A percentile compares a stretch with the other conserved stretches of the same genome.
Conservation (phyloP, 768 basidiomycete genomes). For the Podaxis sp. region DNA sequence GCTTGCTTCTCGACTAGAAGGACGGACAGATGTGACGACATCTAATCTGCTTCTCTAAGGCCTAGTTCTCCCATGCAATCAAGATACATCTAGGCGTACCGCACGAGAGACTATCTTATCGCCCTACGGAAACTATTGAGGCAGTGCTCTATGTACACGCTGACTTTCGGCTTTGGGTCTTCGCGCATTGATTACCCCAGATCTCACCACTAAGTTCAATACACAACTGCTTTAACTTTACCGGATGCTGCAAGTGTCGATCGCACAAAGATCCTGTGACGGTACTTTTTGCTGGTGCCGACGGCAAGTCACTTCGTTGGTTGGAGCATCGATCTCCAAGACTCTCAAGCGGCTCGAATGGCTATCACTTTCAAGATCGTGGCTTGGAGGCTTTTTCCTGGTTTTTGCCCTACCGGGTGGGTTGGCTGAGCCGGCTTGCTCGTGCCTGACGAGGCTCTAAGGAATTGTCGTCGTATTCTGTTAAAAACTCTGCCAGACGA, state of each 20-base stretch:
- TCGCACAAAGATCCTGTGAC: slow-evolving; percentile 2
- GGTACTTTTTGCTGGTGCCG: slow-evolving; percentile 3
- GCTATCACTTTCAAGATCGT: not conserved
- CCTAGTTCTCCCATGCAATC: not conserved
- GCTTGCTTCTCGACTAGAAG: not conserved
- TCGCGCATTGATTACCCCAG: not conserved
- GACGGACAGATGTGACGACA: slow-evolving; percentile 7
- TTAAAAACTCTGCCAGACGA: too few species aligned
- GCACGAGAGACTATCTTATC: slow-evolving; percentile 4
- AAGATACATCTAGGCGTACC: not conserved
- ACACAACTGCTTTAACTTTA: not conserved
- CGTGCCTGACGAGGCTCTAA: too few species aligned
- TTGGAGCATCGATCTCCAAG: not conserved
- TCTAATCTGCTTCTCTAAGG: slow-evolving; percentile 6
- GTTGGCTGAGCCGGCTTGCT: too few species aligned
- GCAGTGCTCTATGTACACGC: not conserved
- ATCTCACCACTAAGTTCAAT: not conserved
- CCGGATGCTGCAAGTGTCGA: slow-evolving; percentile 1
- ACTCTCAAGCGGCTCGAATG: not conserved
- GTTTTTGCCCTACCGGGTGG: too few species aligned
- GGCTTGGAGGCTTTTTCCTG: too few species aligned
- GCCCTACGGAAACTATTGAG: not conserved
- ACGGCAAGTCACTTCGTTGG: not conserved
- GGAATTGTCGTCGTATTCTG: too few species aligned
- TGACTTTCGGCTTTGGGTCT: not conserved